Conservation (phyloP, 306 rosid genomes). For the Hippophae gyantsensis region DNA sequence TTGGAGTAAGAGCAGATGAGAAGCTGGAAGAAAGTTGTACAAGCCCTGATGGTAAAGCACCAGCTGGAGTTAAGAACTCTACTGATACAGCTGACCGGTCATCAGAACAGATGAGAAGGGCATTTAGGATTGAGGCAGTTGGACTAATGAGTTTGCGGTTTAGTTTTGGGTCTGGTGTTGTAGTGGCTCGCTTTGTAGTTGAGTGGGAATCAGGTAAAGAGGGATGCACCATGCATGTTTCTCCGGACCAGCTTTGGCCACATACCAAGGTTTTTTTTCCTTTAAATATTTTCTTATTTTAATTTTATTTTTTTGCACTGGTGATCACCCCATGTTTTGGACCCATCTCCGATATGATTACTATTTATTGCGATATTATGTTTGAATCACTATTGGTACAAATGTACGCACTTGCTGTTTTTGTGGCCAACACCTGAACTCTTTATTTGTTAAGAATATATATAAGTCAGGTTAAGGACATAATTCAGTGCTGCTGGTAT, state of each 20-base stretch:
- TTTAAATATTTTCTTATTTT: slow-evolving; percentile 7
- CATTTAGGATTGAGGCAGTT: slow-evolving; percentile 94
- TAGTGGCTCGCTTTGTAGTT: slow-evolving; percentile 86
- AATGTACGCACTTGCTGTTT: too few relatives aligned
- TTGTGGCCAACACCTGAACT: too few relatives aligned
- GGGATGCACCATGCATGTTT: slow-evolving; percentile 98
- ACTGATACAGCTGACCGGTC: slow-evolving; percentile 65
- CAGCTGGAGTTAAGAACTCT: slow-evolving; percentile 39
- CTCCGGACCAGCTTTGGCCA: slow-evolving; percentile 99
- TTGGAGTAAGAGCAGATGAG: slow-evolving; percentile 74
- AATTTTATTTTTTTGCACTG: slow-evolving; percentile 6
- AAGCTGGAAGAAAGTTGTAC: slow-evolving; percentile 60
- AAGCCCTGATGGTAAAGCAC: slow-evolving; percentile 50
- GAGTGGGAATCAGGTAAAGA: slow-evolving; percentile 98
- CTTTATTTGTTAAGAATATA: too few relatives aligned
- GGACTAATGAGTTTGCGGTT: slow-evolving; percentile 98
- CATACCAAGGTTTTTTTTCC: slow-evolving; percentile 74
- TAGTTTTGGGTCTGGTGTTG: slow-evolving; percentile 87
- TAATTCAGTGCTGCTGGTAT: too few relatives aligned
- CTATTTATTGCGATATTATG: too few relatives aligned
- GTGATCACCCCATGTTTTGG: neutral
- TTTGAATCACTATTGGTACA: too few relatives aligned
- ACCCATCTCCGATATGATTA: too few relatives aligned
- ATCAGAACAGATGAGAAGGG: slow-evolving; percentile 84
- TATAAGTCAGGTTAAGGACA: too few relatives aligned